Evolutionary conservation across 495 filamentous ascomycete species (phyloP), one percentile per base, ranked within the genome.

Genomic region (Neurospora sp.): DNA sequence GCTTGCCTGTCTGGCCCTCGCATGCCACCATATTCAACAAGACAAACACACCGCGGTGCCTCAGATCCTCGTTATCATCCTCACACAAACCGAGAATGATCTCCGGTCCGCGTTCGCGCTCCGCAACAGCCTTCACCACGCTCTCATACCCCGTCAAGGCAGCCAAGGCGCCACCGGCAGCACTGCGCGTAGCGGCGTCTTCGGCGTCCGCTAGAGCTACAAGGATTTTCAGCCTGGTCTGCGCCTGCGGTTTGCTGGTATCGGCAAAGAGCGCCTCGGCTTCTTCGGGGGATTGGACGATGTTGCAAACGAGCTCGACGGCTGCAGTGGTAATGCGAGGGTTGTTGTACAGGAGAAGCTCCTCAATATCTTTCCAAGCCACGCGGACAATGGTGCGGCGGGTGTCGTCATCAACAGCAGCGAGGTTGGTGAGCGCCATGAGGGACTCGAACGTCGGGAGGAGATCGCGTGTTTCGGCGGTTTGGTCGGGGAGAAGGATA

Each of bases 381-480:
- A 86, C 83, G 38, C 92, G 90, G 39, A 94, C 90, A 71, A 94
- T 96, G 15, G 86, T 81, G 69, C 88, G 86, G 6, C 92, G 86
- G 2, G 92, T 90, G 13, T 90, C 85, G 78, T 93, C 88, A 37
- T 91, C 88, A 19, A 90, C 89, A 0, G 93, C 94, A 1, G 95
- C 96, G 9, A 98, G 87, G 77, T 99, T 99, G 1, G 96, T 97
- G 38, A 99, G 88, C 3, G 96, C 96, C 72, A 98, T 89, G 17
- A 98, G 86, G 3, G 92, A 87, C 79, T 99, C 96, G 78, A 98
- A 99, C 4, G 91, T 88, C 0, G 94, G 93, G 8, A 98, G 86
- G n/a, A 98, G 90, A 79, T 95, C 90, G 62, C 91, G 88, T 1
- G 89, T 87, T 17, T 92, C 91, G 31, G 90, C 88, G 28, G 82